These are phyloP conservation scores for Ceratocystis variospora DNA, from an alignment of 2,329 filamentous ascomycete genomes.

Conservation along the genomic window DNA sequence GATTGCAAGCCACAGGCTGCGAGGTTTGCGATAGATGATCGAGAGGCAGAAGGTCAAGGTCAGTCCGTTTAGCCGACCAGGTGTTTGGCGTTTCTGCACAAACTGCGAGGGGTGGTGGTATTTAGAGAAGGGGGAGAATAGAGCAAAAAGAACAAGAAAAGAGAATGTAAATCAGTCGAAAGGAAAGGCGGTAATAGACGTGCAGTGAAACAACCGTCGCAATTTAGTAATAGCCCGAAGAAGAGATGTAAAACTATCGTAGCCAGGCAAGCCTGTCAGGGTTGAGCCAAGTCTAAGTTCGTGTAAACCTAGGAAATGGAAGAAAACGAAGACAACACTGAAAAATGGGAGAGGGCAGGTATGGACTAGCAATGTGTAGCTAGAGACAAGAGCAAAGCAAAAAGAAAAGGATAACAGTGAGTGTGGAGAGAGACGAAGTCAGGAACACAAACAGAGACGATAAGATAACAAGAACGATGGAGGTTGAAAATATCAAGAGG, in stretches of 20 bases:
- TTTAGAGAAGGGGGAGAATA: background rate
- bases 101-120: background rate
- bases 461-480: background rate
- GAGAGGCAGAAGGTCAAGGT: background rate
- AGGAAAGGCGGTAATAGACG: no score
- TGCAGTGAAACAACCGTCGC: no score
- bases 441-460: background rate
- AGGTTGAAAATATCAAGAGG: background rate
- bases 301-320: no score
- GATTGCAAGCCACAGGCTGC: background rate
- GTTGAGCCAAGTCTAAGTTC: no score
- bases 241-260: no score
- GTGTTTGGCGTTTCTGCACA: constrained; percentile 12
- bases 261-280: no score
- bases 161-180: no score
- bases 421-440: background rate
- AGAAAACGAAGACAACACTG: no score
- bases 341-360: no score
- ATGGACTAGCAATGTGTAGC: no score
- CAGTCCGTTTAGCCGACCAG: background rate
- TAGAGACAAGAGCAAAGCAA: no score
- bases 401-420: background rate
- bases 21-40: background rate
- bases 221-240: no score
- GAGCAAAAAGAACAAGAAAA: background rate